Percentiles rank a stretch among this genome's conserved stretches.
Evolutionary conservation across 306 rosid genomes (phyloP).

Genomic region (Sicyos baderoa): DNA sequence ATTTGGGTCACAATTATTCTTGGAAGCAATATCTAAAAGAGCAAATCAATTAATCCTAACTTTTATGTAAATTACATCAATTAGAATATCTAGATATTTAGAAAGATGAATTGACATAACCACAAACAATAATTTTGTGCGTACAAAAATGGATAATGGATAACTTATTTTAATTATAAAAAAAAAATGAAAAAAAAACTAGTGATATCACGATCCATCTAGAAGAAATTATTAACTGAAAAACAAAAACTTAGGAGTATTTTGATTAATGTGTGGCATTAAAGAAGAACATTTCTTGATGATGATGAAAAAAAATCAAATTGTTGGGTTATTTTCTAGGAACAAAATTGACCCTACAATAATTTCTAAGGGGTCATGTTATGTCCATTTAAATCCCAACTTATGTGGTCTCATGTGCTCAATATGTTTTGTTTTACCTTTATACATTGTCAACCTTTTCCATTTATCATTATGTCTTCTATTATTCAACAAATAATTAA

Average conservation of each 20-base stretch:
- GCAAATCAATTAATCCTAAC: neutral
- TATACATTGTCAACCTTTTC: neutral
- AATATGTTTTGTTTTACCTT: conserved; percentile 6
- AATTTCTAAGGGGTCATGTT: neutral
- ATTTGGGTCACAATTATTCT: neutral
- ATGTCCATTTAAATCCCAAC: conserved; percentile 18
- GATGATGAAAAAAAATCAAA: neutral
- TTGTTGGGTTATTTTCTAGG: neutral
- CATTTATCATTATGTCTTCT: conserved; percentile 16
- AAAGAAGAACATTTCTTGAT: neutral
- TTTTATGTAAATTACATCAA: neutral
- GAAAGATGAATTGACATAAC: neutral
- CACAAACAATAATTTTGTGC: neutral
- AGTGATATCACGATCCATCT: neutral
- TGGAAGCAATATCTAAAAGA: neutral
- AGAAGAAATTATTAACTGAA: neutral
- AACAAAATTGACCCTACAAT: conserved; percentile 19
- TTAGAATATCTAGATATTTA: neutral
- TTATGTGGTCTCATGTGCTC: conserved; percentile 18
- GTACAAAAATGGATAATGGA: neutral
- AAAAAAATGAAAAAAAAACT: too few relatives aligned
- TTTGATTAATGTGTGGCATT: neutral
- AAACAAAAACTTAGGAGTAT: neutral
- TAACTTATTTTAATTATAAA: neutral
- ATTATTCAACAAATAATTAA: neutral